phyloP scores from a whole-genome alignment of 305 asterid genomes.

The Fraxinus ornus region DNA sequence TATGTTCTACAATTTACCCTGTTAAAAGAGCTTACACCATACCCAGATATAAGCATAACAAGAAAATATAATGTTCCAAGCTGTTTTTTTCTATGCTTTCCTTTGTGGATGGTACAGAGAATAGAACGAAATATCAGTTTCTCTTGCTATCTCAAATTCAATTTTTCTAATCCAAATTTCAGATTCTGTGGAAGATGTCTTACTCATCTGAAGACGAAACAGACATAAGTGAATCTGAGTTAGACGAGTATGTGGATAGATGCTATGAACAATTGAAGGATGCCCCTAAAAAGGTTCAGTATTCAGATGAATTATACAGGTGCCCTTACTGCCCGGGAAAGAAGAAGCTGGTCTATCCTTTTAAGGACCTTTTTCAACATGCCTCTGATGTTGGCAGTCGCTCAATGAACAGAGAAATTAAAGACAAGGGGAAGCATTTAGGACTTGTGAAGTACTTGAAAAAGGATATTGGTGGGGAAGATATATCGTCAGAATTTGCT shows the following conservation, averaged over 20 bases:
- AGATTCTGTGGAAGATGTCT: slow-evolving; percentile 37
- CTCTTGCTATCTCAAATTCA: slow-evolving; percentile 3
- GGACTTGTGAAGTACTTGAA: slow-evolving; percentile 48
- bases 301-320: slow-evolving; percentile 45
- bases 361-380: slow-evolving; percentile 49
- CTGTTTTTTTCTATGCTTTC: slow-evolving; percentile 6
- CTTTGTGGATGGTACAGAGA: background rate
- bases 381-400: slow-evolving; percentile 50
- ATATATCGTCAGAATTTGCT: slow-evolving; percentile 30
- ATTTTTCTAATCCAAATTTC: slow-evolving; percentile 15
- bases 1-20: background rate
- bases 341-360: slow-evolving; percentile 48
- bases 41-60: background rate
- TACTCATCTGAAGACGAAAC: slow-evolving; percentile 56
- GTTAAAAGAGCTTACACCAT: background rate
- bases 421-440: slow-evolving; percentile 53
- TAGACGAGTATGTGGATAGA: slow-evolving; percentile 49
- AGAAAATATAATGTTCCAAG: background rate
- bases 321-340: slow-evolving; percentile 77
- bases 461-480: slow-evolving; percentile 32
- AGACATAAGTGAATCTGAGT: slow-evolving; percentile 56
- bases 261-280: slow-evolving; percentile 44
- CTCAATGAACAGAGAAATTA: slow-evolving; percentile 42
- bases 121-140: background rate
- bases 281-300: slow-evolving; percentile 34